Evolutionary conservation across 495 filamentous ascomycete genomes (phyloP).

Genomic region (Trichoderma erinaceum): DNA sequence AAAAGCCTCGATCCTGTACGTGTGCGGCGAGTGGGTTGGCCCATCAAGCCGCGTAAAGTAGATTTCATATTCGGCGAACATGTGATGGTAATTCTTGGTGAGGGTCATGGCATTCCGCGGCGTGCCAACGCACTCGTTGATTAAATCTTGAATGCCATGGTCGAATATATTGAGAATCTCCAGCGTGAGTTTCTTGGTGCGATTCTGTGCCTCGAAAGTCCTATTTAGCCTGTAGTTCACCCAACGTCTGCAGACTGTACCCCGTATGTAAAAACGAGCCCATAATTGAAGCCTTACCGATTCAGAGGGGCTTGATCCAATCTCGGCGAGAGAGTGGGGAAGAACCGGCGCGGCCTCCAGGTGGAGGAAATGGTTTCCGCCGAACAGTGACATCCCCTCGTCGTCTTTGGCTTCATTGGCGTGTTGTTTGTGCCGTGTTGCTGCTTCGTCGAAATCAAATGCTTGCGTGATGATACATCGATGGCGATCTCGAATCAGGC

Average conservation of each 20-base stretch:
- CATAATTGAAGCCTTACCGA: constrained; percentile 15
- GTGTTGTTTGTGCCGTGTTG: constrained; percentile 17
- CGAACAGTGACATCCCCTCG: constrained; percentile 21
- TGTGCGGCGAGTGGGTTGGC: constrained; percentile 15
- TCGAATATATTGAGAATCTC: constrained; percentile 27
- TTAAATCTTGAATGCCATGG: constrained; percentile 21
- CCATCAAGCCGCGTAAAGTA: constrained; percentile 23
- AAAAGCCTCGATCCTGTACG: constrained; percentile 23
- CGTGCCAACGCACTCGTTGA: constrained; percentile 24
- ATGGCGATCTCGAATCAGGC: constrained; percentile 27
- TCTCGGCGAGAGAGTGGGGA: constrained; percentile 25
- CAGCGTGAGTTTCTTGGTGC: constrained; percentile 22
- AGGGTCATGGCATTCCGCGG: constrained; percentile 26
- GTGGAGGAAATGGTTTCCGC: constrained; percentile 16
- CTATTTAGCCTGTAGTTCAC: no score
- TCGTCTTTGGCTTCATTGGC: constrained; percentile 22
- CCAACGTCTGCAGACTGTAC: not conserved
- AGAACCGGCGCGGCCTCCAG: constrained; percentile 28
- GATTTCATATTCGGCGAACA: constrained; percentile 25
- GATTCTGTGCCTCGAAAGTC: not conserved
- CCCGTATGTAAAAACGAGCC: not conserved
- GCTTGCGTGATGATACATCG: constrained; percentile 26
- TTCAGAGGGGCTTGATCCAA: not conserved
- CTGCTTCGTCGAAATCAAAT: constrained; percentile 24
- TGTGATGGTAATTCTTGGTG: constrained; percentile 20